Conservation (phyloP, 495 filamentous ascomycete species). For the Xylaria venustula region DNA sequence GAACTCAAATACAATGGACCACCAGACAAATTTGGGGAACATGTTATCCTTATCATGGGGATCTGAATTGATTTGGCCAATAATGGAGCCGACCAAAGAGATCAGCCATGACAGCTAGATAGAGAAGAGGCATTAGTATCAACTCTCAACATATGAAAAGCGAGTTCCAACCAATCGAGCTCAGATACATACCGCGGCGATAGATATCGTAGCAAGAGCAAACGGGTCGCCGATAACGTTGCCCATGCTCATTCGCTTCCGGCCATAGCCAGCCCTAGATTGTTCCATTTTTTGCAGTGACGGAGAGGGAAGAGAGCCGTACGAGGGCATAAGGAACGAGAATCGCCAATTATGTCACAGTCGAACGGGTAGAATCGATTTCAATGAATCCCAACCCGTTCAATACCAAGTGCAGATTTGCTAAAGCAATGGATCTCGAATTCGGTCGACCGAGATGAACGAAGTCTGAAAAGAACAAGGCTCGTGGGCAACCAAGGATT, state of each 20-base stretch:
- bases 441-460: not conserved
- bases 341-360: conserved; percentile 9
- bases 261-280: conserved; percentile 54
- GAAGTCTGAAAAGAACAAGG: not conserved
- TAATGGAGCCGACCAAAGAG: conserved; percentile 79
- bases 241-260: conserved; percentile 67
- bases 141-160: not conserved
- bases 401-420: not conserved
- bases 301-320: conserved; percentile 70
- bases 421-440: not conserved
- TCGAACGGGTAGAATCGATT: conserved; percentile 14
- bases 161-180: not conserved
- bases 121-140: not conserved
- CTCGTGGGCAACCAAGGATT: not conserved
- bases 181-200: conserved; percentile 71
- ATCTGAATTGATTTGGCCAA: conserved; percentile 58
- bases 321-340: conserved; percentile 63
- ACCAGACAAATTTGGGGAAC: conserved; percentile 90
- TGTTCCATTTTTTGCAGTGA: conserved; percentile 82
- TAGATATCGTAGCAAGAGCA: conserved; percentile 89
- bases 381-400: conserved; percentile 8
- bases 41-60: conserved; percentile 16
- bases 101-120: conserved; percentile 90
- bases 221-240: conserved; percentile 96
- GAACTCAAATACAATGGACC: conserved; percentile 81